phyloP scores from a whole-genome alignment of 2,329 filamentous ascomycete species.

The Colletotrichum costaricense region DNA sequence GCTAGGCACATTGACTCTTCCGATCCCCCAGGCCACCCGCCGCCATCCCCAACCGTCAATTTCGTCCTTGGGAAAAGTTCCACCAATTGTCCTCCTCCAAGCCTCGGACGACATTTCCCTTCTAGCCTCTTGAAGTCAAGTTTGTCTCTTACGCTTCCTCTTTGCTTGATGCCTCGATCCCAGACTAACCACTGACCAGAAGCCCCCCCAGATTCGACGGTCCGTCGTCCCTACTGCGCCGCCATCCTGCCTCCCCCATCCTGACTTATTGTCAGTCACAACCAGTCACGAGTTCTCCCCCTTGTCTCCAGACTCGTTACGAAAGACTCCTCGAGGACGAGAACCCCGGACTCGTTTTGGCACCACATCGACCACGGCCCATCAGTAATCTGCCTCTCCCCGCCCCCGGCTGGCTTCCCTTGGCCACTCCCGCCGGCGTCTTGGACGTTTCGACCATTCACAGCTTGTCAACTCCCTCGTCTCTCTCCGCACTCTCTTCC shows the following conservation, averaged over 20 bases:
- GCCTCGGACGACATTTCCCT: neutral
- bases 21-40: slow-evolving; percentile 4
- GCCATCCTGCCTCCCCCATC: neutral
- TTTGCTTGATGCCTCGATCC: no score
- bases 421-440: neutral
- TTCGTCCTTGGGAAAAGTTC: slow-evolving; percentile 19
- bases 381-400: neutral
- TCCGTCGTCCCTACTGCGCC: slow-evolving; percentile 30
- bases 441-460: slow-evolving; percentile 9
- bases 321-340: neutral
- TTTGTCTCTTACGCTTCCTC: neutral
- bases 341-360: neutral
- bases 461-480: slow-evolving; percentile 14
- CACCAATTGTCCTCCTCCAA: slow-evolving; percentile 22
- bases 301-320: neutral
- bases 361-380: neutral
- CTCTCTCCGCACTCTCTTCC: slow-evolving; percentile 11
- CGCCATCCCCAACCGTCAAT: neutral
- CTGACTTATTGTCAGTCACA: neutral
- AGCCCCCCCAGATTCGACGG: slow-evolving; percentile 23
- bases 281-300: neutral
- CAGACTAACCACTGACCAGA: neutral
- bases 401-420: slow-evolving; percentile 1
- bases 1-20: slow-evolving; percentile 3
- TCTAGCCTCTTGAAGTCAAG: slow-evolving; percentile 23